Base-by-base conservation (phyloP, 306 rosid genomes). In the Calophaca sinica region DNA sequence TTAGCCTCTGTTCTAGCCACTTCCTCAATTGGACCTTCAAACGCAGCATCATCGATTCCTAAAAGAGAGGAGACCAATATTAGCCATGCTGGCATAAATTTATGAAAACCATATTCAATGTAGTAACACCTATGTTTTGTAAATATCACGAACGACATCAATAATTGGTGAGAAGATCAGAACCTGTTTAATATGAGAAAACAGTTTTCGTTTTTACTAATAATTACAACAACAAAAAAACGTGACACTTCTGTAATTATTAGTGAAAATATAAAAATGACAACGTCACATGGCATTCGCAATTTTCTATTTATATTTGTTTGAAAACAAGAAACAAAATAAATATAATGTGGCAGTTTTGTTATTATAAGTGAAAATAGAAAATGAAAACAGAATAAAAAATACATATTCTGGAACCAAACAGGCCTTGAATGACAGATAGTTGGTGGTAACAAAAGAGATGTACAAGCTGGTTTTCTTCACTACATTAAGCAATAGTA, bases 1-100 rank as follows among this genome's bases (percentile, higher is more conserved):
- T 80, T 82, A 75, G 97, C 84, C 79, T 94, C 99, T 42, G 84
- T 53, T 55, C 86, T 84, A 50, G 99, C 99, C 26, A 94, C 97
- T 84, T 94, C 88, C 86, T 91, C 99, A 32, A 94, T 92, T 31
- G 96, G 98, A 75, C 97, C 98, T 76, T 94, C 86, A 5, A 87
- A 70, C 55, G 82, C 84, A 42, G 85, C 85, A 11, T 94, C 89
- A 76, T 81, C 97, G 72, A 85, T 53, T 67, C 96, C 96, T 88
- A 74, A 88, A 83, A 54, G 64, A 11, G 4, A 70, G 72, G 55
- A 79, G 66, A 66, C 81, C 64, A 77, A 53, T 60, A 55, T 74
- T 58, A 9, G 8, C 58, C 42, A 12, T 60, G 42, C 31, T 28
- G 54, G 42, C 62, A 70, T 49, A 45, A 68, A 55, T 44, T 64